Percentiles rank a stretch among this genome's conserved stretches.
Conservation (phyloP, 768 basidiomycete genomes). For the Calocera viscosa region DNA sequence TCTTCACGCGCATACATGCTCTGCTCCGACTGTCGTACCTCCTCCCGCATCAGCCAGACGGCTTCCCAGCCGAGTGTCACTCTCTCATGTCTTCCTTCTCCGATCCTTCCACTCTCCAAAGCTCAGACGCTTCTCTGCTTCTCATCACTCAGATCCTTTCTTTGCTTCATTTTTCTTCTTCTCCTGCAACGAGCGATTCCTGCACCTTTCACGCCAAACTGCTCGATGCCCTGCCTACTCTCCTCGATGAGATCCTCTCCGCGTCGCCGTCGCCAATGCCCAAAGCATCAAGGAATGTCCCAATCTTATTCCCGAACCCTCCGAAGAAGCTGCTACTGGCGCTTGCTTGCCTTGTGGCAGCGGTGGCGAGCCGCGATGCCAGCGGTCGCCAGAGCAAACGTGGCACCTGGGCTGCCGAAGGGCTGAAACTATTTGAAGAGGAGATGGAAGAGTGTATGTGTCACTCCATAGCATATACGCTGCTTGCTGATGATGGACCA, state of each 20-base stretch:
- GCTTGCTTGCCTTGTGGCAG: background rate
- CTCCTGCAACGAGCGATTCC: background rate
- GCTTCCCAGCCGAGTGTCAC: background rate
- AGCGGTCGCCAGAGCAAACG: background rate
- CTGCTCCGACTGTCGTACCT: background rate
- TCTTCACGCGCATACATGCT: background rate
- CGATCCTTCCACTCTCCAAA: background rate
- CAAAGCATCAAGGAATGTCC: background rate
- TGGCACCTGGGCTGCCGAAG: background rate
- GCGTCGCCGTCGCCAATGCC: background rate
- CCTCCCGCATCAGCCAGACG: background rate
- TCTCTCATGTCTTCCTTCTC: background rate
- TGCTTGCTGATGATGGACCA: background rate
- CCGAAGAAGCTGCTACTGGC: background rate
- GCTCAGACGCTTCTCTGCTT: background rate
- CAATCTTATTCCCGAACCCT: background rate
- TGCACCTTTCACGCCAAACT: background rate
- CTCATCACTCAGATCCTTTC: background rate
- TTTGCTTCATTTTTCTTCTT: background rate
- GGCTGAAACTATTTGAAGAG: slow-evolving; percentile 1
- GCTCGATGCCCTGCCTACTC: background rate
- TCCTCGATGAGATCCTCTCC: background rate
- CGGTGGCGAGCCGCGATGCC: slow-evolving; percentile 1
- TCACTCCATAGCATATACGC: background rate
- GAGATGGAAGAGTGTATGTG: background rate